phyloP scores from a whole-genome alignment of 345 rosid genomes.

The Salix exigua region DNA sequence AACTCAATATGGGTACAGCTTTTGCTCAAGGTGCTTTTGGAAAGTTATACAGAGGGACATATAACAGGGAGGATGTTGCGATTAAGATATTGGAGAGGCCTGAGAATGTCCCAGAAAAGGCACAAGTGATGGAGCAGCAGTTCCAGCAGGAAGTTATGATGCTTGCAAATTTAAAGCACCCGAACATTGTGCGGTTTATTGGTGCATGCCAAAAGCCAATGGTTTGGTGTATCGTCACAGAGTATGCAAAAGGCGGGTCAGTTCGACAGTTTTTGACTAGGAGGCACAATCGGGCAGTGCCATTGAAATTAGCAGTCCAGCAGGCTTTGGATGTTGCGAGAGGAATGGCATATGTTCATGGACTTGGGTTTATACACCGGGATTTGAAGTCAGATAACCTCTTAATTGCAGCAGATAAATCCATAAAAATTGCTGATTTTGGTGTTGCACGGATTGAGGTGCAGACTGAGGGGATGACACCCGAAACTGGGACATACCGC shows the following conservation, averaged over 20 bases:
- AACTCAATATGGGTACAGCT: constrained; percentile 62
- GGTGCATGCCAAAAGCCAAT: constrained; percentile 29
- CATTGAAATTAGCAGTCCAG: constrained; percentile 28
- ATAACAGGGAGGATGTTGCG: constrained; percentile 30
- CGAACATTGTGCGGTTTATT: constrained; percentile 28
- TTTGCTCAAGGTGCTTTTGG: constrained; percentile 79
- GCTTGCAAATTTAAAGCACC: constrained; percentile 28
- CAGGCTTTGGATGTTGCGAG: constrained; percentile 32
- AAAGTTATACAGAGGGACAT: constrained; percentile 44
- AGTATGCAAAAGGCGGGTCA: constrained; percentile 31
- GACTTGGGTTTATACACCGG: constrained; percentile 24
- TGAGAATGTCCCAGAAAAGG: constrained; percentile 18
- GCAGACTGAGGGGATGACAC: constrained; percentile 34
- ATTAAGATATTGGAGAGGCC: constrained; percentile 33
- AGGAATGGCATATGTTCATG: constrained; percentile 32
- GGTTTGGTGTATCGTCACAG: constrained; percentile 33
- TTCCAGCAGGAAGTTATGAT: constrained; percentile 34
- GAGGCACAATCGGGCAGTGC: constrained; percentile 26
- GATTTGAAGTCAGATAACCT: constrained; percentile 31
- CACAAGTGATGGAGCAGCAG: constrained; percentile 30
- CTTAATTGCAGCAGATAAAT: constrained; percentile 23
- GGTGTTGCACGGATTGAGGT: constrained; percentile 32
- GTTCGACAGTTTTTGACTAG: constrained; percentile 22
- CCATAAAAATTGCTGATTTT: constrained; percentile 33
- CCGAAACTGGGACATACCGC: constrained; percentile 30